Percentiles rank a stretch among this genome's conserved stretches.
phyloP scores from a whole-genome alignment of 1,139 yeast species.

The Petasospora fabianii region DNA sequence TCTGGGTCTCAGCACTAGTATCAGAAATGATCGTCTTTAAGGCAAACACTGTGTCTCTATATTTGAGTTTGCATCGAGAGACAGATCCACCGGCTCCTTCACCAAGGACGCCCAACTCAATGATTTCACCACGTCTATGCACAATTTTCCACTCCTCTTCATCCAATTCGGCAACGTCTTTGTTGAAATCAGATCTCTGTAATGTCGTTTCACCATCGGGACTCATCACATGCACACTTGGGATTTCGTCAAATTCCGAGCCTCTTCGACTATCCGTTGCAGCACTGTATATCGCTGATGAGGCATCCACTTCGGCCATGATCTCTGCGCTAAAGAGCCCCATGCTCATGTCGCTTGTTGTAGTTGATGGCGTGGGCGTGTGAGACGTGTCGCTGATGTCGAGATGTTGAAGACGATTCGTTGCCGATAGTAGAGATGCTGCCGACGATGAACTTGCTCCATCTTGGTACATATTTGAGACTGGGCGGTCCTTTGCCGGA shows the following conservation, averaged over 20 bases:
- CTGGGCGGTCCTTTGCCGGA: slow-evolving; percentile 4
- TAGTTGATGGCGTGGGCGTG: slow-evolving; percentile 25
- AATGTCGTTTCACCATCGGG: slow-evolving; percentile 7
- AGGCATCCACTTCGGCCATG: slow-evolving; percentile 32
- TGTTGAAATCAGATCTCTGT: slow-evolving; percentile 16
- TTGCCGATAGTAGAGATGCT: slow-evolving; percentile 15
- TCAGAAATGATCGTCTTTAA: slow-evolving; percentile 66
- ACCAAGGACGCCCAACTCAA: slow-evolving; percentile 68
- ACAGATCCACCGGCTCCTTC: slow-evolving; percentile 97
- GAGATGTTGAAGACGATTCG: slow-evolving; percentile 15
- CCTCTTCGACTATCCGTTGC: background rate
- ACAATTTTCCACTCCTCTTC: slow-evolving; percentile 76
- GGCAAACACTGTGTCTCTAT: slow-evolving; percentile 69
- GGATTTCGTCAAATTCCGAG: slow-evolving; percentile 1
- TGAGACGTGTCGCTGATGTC: slow-evolving; percentile 22
- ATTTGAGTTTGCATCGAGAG: slow-evolving; percentile 60
- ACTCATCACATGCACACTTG: too few relatives aligned
- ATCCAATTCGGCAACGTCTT: slow-evolving; percentile 55
- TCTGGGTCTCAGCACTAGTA: slow-evolving; percentile 76
- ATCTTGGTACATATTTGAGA: slow-evolving; percentile 7
- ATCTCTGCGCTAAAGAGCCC: slow-evolving; percentile 36
- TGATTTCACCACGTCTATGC: slow-evolving; percentile 55
- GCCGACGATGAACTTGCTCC: slow-evolving; percentile 14
- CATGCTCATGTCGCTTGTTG: slow-evolving; percentile 26
- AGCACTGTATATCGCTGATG: background rate